phyloP scores from a whole-genome alignment of 768 basidiomycete genomes.

The Punctularia strigosozonata region DNA sequence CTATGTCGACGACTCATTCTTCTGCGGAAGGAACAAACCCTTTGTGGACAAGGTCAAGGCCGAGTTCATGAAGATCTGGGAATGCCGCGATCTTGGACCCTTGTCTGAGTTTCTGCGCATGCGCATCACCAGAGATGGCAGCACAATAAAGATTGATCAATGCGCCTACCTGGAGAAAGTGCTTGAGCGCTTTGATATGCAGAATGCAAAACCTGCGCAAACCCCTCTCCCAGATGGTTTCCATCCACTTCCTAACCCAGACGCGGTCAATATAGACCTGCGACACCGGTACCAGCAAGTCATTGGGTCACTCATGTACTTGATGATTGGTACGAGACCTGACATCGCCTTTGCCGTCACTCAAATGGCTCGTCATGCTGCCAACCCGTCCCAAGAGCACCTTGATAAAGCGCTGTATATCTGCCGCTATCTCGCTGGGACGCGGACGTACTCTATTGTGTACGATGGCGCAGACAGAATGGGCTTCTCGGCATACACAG shows the following conservation, averaged over 20 bases:
- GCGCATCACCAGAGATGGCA: too few species aligned
- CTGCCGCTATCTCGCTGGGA: conserved; percentile 4
- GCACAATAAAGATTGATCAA: too few species aligned
- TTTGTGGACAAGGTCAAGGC: too few species aligned
- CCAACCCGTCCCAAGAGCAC: too few species aligned
- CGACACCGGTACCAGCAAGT: too few species aligned
- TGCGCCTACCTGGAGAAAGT: conserved; percentile 23
- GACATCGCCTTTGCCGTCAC: conserved; percentile 21
- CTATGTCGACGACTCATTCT: too few species aligned
- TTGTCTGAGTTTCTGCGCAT: too few species aligned
- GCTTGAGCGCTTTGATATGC: conserved; percentile 13
- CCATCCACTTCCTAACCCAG: too few species aligned
- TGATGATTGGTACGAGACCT: conserved; percentile 19
- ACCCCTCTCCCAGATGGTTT: not conserved
- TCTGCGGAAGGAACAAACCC: too few species aligned
- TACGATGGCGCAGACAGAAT: not conserved
- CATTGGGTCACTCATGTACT: conserved; percentile 19
- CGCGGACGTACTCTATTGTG: conserved; percentile 1
- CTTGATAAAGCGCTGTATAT: conserved; percentile 1
- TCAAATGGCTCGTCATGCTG: too few species aligned
- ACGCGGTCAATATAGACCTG: conserved; percentile 1
- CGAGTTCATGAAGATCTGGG: too few species aligned
- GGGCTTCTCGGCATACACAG: conserved; percentile 2
- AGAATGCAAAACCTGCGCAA: conserved; percentile 7
- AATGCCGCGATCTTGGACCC: too few species aligned